A percentile compares a stretch with the other conserved stretches of the same genome.
These are phyloP conservation scores for Tothia fuscella DNA, from an alignment of 2,329 filamentous ascomycete genomes.

Conservation along the genomic window DNA sequence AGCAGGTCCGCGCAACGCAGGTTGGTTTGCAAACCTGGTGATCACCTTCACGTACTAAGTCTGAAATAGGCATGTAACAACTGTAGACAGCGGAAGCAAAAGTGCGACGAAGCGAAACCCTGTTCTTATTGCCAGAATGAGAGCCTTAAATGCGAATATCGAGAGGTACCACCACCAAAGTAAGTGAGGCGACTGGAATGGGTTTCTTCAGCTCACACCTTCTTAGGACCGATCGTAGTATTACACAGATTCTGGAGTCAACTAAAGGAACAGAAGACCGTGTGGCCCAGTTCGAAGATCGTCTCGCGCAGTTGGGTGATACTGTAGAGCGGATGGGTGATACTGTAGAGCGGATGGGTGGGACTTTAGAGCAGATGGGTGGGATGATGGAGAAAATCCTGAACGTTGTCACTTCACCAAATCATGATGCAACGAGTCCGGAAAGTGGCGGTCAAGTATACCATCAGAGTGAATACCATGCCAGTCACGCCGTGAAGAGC, in stretches of 20 bases:
- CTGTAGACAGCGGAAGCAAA: conserved; percentile 29
- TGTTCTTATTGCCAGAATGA: conserved; percentile 68
- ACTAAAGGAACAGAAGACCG: conserved; percentile 1
- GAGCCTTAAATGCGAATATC: conserved; percentile 68
- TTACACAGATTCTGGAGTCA: background rate
- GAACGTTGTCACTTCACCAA: too few relatives aligned
- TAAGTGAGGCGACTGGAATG: conserved; percentile 31
- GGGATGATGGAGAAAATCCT: too few relatives aligned
- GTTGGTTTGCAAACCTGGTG: background rate
- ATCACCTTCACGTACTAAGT: background rate
- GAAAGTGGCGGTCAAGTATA: too few relatives aligned
- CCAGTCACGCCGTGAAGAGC: too few relatives aligned
- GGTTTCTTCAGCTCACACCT: background rate
- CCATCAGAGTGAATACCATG: too few relatives aligned
- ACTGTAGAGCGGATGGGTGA: too few relatives aligned
- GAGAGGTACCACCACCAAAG: conserved; percentile 78
- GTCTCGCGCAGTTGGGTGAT: too few relatives aligned
- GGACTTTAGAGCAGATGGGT: too few relatives aligned
- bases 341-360: too few relatives aligned
- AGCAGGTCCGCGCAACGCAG: conserved; percentile 8
- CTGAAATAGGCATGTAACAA: conserved; percentile 54
- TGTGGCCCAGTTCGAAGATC: too few relatives aligned
- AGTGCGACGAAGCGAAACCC: conserved; percentile 28
- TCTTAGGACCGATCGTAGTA: conserved; percentile 1
- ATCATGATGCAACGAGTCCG: too few relatives aligned